These are phyloP conservation scores for Fusarium sp. DNA, from an alignment of 2,329 filamentous ascomycete species.

Conservation along the genomic window DNA sequence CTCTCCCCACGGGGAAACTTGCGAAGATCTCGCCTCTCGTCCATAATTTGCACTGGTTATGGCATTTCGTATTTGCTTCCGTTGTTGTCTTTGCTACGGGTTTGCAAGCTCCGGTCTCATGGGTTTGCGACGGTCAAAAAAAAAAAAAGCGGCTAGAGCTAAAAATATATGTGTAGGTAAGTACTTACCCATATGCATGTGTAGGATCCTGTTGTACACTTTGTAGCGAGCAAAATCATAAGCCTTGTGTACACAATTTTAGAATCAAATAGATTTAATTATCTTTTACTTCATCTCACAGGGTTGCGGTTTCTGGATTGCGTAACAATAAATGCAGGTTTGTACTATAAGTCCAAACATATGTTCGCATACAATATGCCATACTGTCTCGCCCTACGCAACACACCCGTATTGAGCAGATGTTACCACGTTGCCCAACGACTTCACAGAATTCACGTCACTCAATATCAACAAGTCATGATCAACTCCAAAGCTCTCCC, in stretches of 20 bases:
- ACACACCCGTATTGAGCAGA: background rate
- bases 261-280: background rate
- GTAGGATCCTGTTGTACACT: background rate
- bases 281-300: background rate
- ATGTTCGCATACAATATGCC: background rate
- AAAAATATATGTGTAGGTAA: background rate
- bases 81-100: background rate
- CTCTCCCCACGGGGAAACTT: constrained; percentile 63
- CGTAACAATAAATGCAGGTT: background rate
- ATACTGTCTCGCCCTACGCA: background rate
- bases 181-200: background rate
- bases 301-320: background rate
- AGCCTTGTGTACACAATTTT: background rate
- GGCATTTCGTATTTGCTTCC: background rate
- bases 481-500: constrained; percentile 47
- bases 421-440: background rate
- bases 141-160: constrained; percentile 15
- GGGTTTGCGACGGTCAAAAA: constrained; percentile 1
- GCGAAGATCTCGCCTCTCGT: constrained; percentile 55
- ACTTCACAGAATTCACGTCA: constrained; percentile 34
- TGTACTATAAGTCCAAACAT: background rate
- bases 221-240: background rate
- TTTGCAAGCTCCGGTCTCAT: background rate
- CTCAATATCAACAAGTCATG: constrained; percentile 48
- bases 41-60: constrained; percentile 46